Conservation (phyloP, 495 filamentous ascomycete species). For the Rhypophila decipiens region DNA sequence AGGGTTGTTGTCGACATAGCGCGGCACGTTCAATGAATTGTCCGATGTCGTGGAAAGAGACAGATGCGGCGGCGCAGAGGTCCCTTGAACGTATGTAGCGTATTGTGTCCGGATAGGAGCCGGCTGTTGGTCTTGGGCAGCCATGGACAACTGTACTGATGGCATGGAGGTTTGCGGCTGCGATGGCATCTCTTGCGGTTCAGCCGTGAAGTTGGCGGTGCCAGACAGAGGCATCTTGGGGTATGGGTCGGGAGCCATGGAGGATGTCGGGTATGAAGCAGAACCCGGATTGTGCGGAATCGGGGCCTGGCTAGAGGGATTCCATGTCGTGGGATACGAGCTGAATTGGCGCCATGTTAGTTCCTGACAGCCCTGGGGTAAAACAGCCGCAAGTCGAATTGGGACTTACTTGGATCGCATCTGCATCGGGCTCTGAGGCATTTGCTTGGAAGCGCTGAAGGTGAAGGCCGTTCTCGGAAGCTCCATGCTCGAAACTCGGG, state of each 20-base stretch:
- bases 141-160: conserved; percentile 41
- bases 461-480: conserved; percentile 46
- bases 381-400: not conserved
- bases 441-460: conserved; percentile 45
- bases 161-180: conserved; percentile 44
- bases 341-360: conserved; percentile 16
- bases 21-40: conserved; percentile 35
- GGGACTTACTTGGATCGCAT: conserved; percentile 46
- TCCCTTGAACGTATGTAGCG: conserved; percentile 37
- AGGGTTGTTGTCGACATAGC: conserved; percentile 48
- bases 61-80: conserved; percentile 37
- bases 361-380: not conserved
- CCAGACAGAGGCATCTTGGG: conserved; percentile 41
- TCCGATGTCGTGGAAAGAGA: conserved; percentile 35
- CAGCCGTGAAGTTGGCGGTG: conserved; percentile 36
- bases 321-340: conserved; percentile 29
- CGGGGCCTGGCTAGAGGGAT: conserved; percentile 33
- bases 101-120: conserved; percentile 42
- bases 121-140: conserved; percentile 30
- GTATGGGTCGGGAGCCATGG: conserved; percentile 39
- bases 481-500: conserved; percentile 40
- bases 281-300: conserved; percentile 34
- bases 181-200: conserved; percentile 42
- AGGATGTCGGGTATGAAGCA: conserved; percentile 35
- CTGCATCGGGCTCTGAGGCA: conserved; percentile 45